Base-by-base conservation (phyloP, 352 stramenopile genomes). In the Pythium periplocum region DNA sequence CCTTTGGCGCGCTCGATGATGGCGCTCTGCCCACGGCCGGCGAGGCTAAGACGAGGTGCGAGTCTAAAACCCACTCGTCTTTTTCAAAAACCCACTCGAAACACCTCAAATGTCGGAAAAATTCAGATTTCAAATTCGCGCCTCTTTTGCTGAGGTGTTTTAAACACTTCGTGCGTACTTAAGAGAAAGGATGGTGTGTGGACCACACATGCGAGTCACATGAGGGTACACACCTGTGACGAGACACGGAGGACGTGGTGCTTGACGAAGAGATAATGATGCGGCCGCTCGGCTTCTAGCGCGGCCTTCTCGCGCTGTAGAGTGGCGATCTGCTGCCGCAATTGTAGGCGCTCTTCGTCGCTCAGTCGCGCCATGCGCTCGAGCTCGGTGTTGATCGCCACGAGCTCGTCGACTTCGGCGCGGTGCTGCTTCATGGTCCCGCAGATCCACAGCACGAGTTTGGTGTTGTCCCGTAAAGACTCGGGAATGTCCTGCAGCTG, bases 381-480 rank as follows among this genome's bases (percentile, higher is more conserved):
- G 33, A 92, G 50, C 47, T 92, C 78, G 32, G 58, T 60, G 59
- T 89, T 89, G 75, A 92, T 89, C 30, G 64, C 69, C n/a, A 83
- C 71, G 41, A 92, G 75, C 69, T 88, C 73, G 34, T 71, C 49
- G 38, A 92, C 78, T 51, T 88, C 71, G 2, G 53, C 55, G 43
- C 66, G 63, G 57, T 92, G 81, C 11, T 64, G 68, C 69, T 90
- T 89, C n/a, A 85, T 69, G n/a, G 68, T 86, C 36, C 67, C 67
- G 62, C 75, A 92, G 64, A 92, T 88, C 81, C 81, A 92, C 7
- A 92, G 55, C 53, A 90, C 78, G 37, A 92, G 71, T 53, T 74
- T 73, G 6, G 78, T 89, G 56, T 86, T 90, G 58, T 71, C 69
- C 1, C 73, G 75, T 12, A 92, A 53, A 2, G 73, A 78, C 66